Evolutionary conservation across 306 rosid genomes (phyloP).

Genomic region (Ochetophila trinervis): DNA sequence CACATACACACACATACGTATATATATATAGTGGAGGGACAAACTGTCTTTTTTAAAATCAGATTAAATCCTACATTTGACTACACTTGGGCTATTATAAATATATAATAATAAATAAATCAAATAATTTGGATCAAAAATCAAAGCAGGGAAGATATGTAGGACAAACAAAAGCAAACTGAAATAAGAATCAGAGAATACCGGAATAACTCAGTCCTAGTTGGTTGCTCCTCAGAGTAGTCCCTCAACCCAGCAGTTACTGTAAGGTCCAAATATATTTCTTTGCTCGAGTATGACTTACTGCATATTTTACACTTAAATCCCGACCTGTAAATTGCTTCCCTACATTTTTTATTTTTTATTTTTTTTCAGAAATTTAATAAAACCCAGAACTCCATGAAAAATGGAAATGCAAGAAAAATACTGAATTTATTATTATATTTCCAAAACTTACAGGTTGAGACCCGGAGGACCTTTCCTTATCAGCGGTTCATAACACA

Average conservation of each 20-base stretch:
- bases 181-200: conserved; percentile 16
- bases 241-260: conserved; percentile 69
- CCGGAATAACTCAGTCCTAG: conserved; percentile 74
- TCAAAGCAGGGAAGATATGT: no score
- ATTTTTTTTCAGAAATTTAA: conserved; percentile 10
- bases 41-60: no score
- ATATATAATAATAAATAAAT: no score
- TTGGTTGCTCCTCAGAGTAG: conserved; percentile 68
- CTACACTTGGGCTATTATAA: no score
- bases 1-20: no score
- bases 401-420: not conserved
- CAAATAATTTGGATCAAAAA: not conserved
- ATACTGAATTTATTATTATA: no score
- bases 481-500: conserved; percentile 81
- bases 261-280: conserved; percentile 71
- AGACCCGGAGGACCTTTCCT: conserved; percentile 86
- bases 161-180: not conserved
- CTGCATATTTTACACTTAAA: conserved; percentile 78
- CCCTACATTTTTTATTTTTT: conserved; percentile 42
- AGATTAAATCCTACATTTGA: no score
- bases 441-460: conserved; percentile 58
- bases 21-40: no score
- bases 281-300: conserved; percentile 82
- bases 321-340: conserved; percentile 86
- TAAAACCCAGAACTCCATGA: conserved; percentile 1